Evolutionary conservation across 768 basidiomycete species (phyloP).

Genomic region (Xerocomellus intermedius): DNA sequence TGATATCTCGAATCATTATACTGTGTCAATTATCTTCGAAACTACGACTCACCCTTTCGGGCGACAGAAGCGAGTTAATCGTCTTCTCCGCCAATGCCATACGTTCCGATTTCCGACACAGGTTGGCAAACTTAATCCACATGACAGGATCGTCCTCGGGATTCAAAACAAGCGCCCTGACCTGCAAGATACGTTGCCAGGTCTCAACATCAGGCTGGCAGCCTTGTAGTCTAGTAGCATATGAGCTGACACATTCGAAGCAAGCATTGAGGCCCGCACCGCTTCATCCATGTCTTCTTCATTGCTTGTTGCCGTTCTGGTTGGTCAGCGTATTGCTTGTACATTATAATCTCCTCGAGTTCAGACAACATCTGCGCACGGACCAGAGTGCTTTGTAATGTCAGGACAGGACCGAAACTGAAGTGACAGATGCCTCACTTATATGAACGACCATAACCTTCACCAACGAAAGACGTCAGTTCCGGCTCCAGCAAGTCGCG

Average conservation of each 20-base stretch:
- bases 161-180: constrained; percentile 87
- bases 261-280: constrained; percentile 45
- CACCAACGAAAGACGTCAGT: constrained; percentile 86
- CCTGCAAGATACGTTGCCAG: constrained; percentile 97
- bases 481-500: constrained; percentile 91
- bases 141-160: constrained; percentile 94
- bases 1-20: constrained; percentile 15
- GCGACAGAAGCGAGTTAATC: constrained; percentile 84
- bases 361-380: constrained; percentile 98
- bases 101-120: constrained; percentile 93
- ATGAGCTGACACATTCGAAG: neutral
- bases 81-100: constrained; percentile 97
- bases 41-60: constrained; percentile 53
- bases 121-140: constrained; percentile 99
- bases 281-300: constrained; percentile 96
- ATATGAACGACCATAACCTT: constrained; percentile 96
- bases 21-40: neutral
- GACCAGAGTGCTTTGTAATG: constrained; percentile 73
- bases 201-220: constrained; percentile 99
- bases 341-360: constrained; percentile 94
- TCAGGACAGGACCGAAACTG: constrained; percentile 13
- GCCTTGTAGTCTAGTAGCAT: constrained; percentile 68
- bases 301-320: constrained; percentile 89
- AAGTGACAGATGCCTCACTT: constrained; percentile 56
- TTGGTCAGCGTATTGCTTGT: constrained; percentile 93